Base-by-base conservation (phyloP, 805 yeast species). In the Schizosaccharomyces japonicus region DNA sequence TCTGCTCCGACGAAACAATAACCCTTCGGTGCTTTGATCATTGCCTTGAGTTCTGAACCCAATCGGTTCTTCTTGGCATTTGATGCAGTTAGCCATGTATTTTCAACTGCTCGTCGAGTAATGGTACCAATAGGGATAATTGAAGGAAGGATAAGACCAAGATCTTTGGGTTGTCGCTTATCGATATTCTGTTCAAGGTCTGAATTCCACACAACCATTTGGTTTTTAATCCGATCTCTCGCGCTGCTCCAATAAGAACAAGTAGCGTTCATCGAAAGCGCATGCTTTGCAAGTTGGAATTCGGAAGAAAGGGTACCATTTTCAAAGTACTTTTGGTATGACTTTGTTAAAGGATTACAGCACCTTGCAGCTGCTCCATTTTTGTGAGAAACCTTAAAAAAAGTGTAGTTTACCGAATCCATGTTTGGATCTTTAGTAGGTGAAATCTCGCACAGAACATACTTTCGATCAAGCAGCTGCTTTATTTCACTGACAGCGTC, bases 1-100 rank as follows among this genome's bases (percentile, higher is more conserved):
- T 90, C 99, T 0, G 99, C 99, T 7, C 99, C 99, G 6, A 90
- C 94, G 63, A 90, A 80, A 32, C 73, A 72, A 58, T 85, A 90
- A 0, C 95, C 95, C 2, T 69, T 62, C 0, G 99, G 99, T 0
- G 95, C 95, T 49, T 69, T 65, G 3, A 90, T 67, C 66, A 82
- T 73, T 0, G 95, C 75, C 60, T 92, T 90, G 51, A 92, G 66
- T 58, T 90, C 99, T 1, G 95, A 84, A 0, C 99, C 99, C 42
- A 92, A 73, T 51, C 95, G 66, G 44, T 73, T 72, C 52, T 66
- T 66, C 56, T 92, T 90, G 1, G 94, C 93, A 62, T 92, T 92
- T 1, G 95, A 80, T 0, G 98, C 98, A 0, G 99, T 90, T 31
- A 90, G 64, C 99, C 99, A 90, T 0, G 95, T 83, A 52, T 82